Conservation (phyloP, 768 basidiomycete species). For the Tulasnella sp. region DNA sequence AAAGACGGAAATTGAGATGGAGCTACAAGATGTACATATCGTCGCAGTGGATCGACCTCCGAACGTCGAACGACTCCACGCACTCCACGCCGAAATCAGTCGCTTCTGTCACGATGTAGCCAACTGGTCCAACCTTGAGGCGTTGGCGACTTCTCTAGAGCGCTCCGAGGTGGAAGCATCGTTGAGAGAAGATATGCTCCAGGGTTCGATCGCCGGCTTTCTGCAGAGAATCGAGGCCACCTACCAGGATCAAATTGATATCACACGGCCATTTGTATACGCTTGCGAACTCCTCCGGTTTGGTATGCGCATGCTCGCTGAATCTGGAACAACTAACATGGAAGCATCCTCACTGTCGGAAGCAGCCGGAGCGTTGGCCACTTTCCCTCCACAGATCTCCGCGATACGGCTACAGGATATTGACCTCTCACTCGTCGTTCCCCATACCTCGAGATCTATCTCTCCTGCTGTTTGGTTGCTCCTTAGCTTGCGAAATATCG, state of each 20-base stretch:
- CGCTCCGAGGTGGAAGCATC: constrained; percentile 14
- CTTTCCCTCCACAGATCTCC: not conserved
- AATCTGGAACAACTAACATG: not conserved
- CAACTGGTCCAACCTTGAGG: constrained; percentile 37
- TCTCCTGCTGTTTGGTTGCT: constrained; percentile 37
- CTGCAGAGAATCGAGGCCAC: constrained; percentile 53
- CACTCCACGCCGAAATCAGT: constrained; percentile 39
- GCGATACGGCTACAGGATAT: not conserved
- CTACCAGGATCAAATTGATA: constrained; percentile 64
- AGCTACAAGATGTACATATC: not conserved
- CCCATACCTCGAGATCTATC: not conserved
- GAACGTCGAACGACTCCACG: constrained; percentile 25
- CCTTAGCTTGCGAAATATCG: constrained; percentile 29
- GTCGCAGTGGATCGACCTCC: constrained; percentile 18
- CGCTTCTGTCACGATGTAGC: constrained; percentile 54
- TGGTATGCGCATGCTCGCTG: constrained; percentile 50
- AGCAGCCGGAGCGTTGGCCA: not conserved
- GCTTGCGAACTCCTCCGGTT: constrained; percentile 57
- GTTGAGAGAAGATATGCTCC: constrained; percentile 56
- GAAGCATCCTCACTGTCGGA: not conserved
- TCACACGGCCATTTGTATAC: constrained; percentile 54
- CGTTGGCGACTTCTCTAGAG: constrained; percentile 31
- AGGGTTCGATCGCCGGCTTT: constrained; percentile 72
- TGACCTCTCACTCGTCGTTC: not conserved
- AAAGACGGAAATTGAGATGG: not conserved